Evolutionary conservation across 176 grass and related monocot genomes (phyloP).

Genomic region (Lolium rigidum): DNA sequence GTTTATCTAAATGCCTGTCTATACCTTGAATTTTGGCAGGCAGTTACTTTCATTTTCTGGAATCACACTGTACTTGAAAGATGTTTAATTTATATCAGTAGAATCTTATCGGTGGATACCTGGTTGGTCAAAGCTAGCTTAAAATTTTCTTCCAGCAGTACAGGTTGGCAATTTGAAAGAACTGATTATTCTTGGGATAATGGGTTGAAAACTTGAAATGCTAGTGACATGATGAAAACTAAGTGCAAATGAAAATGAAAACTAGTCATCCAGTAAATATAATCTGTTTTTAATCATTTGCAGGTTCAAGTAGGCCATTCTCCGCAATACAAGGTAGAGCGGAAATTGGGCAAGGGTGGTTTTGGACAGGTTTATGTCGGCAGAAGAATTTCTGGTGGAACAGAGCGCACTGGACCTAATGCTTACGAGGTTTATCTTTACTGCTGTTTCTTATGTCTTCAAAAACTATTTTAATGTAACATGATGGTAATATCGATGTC

Average conservation of each 20-base stretch:
- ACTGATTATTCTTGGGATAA: background rate
- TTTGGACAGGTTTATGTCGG: constrained; percentile 99
- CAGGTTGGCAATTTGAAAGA: constrained; percentile 1
- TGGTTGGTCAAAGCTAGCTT: background rate
- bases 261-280: constrained; percentile 26
- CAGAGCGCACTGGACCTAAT: constrained; percentile 73
- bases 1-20: background rate
- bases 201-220: constrained; percentile 8
- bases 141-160: constrained; percentile 17
- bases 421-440: constrained; percentile 70
- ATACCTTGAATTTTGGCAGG: constrained; percentile 12
- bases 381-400: constrained; percentile 77
- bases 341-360: constrained; percentile 94
- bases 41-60: background rate
- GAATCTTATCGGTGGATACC: background rate
- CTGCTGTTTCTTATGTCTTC: background rate
- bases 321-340: constrained; percentile 87
- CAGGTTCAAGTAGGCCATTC: constrained; percentile 96
- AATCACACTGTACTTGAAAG: constrained; percentile 8
- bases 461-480: constrained; percentile 24
- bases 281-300: constrained; percentile 19
- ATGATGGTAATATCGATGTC: constrained; percentile 22
- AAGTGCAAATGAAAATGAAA: constrained; percentile 8
- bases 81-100: constrained; percentile 1
- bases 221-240: background rate